These are phyloP conservation scores for Vanderwaltozyma polyspora DNA, from an alignment of 805 yeast genomes.

Conservation along the genomic window DNA sequence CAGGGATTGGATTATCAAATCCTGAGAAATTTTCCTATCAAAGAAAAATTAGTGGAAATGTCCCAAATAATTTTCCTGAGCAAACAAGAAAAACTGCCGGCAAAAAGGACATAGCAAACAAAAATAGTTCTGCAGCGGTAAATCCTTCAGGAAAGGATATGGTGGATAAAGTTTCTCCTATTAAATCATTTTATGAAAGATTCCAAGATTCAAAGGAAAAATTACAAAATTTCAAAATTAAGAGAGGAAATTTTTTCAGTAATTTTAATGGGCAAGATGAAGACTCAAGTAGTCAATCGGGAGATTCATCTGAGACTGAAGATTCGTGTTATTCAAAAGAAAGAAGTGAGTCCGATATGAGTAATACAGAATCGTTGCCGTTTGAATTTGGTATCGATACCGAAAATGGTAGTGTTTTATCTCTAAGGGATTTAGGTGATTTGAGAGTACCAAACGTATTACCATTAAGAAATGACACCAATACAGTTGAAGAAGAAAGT, in stretches of 20 bases:
- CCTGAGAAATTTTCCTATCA: neutral
- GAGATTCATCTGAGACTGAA: slow-evolving; percentile 6
- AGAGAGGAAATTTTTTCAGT: slow-evolving; percentile 8
- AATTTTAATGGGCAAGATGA: slow-evolving; percentile 11
- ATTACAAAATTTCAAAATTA: neutral
- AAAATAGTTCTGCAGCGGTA: neutral
- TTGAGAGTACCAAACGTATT: slow-evolving; percentile 5
- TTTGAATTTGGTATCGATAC: slow-evolving; percentile 26
- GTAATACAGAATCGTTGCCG: slow-evolving; percentile 20
- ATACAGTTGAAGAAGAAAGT: slow-evolving; percentile 3
- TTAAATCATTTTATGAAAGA: slow-evolving; percentile 1
- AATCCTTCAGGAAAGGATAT: neutral
- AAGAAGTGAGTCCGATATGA: slow-evolving; percentile 1
- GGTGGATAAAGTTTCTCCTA: neutral
- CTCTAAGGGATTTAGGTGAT: slow-evolving; percentile 13
- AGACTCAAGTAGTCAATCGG: slow-evolving; percentile 3
- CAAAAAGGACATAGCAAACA: neutral
- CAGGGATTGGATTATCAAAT: slow-evolving; percentile 1
- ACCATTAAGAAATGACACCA: slow-evolving; percentile 1
- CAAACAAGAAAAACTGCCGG: neutral
- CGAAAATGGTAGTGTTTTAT: slow-evolving; percentile 16
- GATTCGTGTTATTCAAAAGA: slow-evolving; percentile 4
- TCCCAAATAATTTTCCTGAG: neutral
- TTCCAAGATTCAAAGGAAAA: slow-evolving; percentile 1
- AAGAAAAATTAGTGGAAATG: slow-evolving; percentile 1